phyloP scores from a whole-genome alignment of 768 basidiomycete genomes.

The Gymnopilus dilepis region DNA sequence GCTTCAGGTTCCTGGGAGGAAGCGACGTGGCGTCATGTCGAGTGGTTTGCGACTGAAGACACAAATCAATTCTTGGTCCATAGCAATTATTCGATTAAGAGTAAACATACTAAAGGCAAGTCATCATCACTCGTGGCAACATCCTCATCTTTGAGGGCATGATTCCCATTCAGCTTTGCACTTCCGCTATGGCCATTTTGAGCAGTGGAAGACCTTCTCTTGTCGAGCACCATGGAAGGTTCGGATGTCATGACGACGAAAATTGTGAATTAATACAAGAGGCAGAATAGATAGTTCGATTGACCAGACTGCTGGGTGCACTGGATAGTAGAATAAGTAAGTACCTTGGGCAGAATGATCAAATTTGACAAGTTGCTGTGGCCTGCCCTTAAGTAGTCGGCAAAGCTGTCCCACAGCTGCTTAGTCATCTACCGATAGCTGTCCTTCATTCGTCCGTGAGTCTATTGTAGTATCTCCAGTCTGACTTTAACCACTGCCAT shows the following conservation, averaged over 20 bases:
- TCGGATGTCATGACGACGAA: constrained; percentile 33
- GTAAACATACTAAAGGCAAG: constrained; percentile 66
- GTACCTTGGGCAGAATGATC: constrained; percentile 34
- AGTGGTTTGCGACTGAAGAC: constrained; percentile 57
- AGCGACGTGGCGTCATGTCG: constrained; percentile 51
- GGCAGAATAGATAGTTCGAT: constrained; percentile 19
- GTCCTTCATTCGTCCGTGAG: constrained; percentile 7
- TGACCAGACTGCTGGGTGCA: constrained; percentile 17
- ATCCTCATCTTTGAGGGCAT: constrained; percentile 42
- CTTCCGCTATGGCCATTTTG: constrained; percentile 46
- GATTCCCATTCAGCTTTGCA: constrained; percentile 49
- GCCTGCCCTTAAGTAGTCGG: constrained; percentile 66
- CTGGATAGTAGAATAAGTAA: constrained; percentile 35
- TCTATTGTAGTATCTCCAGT: neutral
- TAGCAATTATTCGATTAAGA: constrained; percentile 17
- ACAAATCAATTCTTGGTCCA: constrained; percentile 21
- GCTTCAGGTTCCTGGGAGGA: constrained; percentile 52
- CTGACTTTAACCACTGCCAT: constrained; percentile 10
- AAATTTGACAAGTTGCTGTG: constrained; percentile 47
- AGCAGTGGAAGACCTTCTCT: constrained; percentile 55
- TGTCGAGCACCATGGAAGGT: constrained; percentile 59
- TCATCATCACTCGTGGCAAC: constrained; percentile 72
- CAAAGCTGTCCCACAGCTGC: constrained; percentile 24
- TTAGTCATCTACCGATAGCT: constrained; percentile 18
- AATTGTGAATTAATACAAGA: constrained; percentile 18